phyloP scores from a whole-genome alignment of 2,329 filamentous ascomycete genomes.

The Ceratocystis cubensis region DNA sequence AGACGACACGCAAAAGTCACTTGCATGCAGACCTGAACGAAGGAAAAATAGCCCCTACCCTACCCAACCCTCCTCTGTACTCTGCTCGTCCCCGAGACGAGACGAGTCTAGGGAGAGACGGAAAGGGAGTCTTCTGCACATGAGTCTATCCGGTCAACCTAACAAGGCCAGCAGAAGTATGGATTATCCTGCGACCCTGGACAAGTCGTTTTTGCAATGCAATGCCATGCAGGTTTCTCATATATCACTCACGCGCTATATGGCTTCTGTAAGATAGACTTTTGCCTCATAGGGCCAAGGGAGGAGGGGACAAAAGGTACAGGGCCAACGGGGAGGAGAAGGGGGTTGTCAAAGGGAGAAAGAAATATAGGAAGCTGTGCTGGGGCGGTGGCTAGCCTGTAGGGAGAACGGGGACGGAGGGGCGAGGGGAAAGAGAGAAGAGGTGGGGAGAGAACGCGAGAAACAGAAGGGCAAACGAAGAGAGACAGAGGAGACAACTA shows the following conservation, averaged over 20 bases:
- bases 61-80: background rate
- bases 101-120: background rate
- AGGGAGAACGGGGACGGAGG: background rate
- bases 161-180: background rate
- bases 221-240: background rate
- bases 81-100: background rate
- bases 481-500: background rate
- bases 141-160: background rate
- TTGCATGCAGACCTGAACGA: too few species aligned
- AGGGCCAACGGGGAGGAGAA: background rate
- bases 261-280: too few species aligned
- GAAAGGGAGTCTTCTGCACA: background rate
- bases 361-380: too few species aligned
- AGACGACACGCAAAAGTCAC: too few species aligned
- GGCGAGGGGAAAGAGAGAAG: background rate
- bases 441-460: background rate
- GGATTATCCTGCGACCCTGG: background rate
- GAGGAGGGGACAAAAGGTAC: background rate
- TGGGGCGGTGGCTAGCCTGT: background rate
- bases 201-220: background rate
- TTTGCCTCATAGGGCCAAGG: background rate
- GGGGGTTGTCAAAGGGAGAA: background rate
- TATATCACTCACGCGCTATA: background rate
- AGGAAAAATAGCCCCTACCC: background rate
- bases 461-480: background rate